Evolutionary conservation across 2,329 filamentous ascomycete species (phyloP), one percentile per base, ranked within the genome.

Genomic region (Pseudocercospora cruenta): DNA sequence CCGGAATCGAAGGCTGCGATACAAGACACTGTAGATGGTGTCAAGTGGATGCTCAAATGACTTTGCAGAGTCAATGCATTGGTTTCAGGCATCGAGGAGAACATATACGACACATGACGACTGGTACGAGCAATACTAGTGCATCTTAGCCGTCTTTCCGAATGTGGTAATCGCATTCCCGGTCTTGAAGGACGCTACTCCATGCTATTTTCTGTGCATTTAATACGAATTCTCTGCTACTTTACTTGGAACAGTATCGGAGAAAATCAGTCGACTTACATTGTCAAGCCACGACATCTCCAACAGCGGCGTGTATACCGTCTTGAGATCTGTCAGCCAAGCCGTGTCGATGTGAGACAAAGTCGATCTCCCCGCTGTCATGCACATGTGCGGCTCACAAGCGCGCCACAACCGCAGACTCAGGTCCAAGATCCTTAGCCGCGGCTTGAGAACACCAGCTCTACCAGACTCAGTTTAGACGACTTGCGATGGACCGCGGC

Each of bases 1-100:
- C 22, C 43, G 22, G 62, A 45, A 19, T 59, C 62, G 54, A 53
- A 33, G 26, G 54, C 43, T 47, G 53, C 51, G 8, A 58, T 43
- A 12, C 26, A 33, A 36, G 43, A 64, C 21, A 60, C 62, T 16
- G 55, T 64, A 12, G 62, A 64, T 19, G 62, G 62, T 22, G 53
- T 64, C 9, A 36, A 49, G 31, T 64, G 62, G 62, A 43, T 64
- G 53, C 62, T 64, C 33, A 5, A 47, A 60, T 62, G 59, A 60
- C 33, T 36, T 36, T 4, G 33, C 33, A 5, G 12, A 12, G 33
- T 36, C 12, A 5, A 36, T 4, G 33, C 33, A 36, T 36, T 36
- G 33, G 12, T 36, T 36, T 36, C 33, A 36, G 16, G 47, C 22
- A 51, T 19, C 14, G 22, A 22, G 47, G 19, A 51, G 19, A 26